Base-by-base conservation (phyloP, 2,329 filamentous ascomycete species). In the Chaetomiaceae sp. region DNA sequence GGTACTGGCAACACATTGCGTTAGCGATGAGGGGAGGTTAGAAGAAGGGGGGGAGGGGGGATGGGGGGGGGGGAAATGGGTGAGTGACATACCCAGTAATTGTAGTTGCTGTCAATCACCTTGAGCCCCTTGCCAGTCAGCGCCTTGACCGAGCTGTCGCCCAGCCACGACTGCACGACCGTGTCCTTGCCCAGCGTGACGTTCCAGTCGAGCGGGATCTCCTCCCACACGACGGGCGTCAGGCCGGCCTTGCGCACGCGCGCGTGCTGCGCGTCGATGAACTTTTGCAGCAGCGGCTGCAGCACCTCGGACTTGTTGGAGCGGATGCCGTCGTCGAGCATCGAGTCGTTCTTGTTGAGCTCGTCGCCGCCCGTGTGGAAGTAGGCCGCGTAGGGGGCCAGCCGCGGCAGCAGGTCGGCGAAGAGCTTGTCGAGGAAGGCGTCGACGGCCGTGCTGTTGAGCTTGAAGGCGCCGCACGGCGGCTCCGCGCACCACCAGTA, bases 281-380 rank as follows among this genome's bases (percentile, higher is more conserved):
- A 90, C 53, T 78, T 81, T 67, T 95, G 89, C 66, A 96, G 78
- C 20, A 94, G 76, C 2, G 90, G 88, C 64, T 82, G 78, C 34
- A 95, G 73, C 14, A 92, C 78, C 1, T 73, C 69, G 0, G 77
- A 73, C 50, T 83, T 74, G 66, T 87, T 89, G 29, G 84, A 87
- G 6, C 76, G 69, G 34, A 95, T 83, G 1, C 82, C 87, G 4
- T 85, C 81, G 66, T 95, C 90, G 11, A 92, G 78, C 37, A 75
- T 75, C 65, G 89, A 91, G 48, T 85, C 81, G 63, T 91, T 85
- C 57, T 76, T 77, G 69, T 94, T 92, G 57, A 95, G 83, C 73
- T 95, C 91, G 64, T 95, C 91, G 51, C 91, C 91, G 40, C 91
- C 91, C 1, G 88, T 88, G 71, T 95, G 90, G 75, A 92, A 95